phyloP scores from a whole-genome alignment of 768 basidiomycete species.

The Tylopilus vinaceipallidus region DNA sequence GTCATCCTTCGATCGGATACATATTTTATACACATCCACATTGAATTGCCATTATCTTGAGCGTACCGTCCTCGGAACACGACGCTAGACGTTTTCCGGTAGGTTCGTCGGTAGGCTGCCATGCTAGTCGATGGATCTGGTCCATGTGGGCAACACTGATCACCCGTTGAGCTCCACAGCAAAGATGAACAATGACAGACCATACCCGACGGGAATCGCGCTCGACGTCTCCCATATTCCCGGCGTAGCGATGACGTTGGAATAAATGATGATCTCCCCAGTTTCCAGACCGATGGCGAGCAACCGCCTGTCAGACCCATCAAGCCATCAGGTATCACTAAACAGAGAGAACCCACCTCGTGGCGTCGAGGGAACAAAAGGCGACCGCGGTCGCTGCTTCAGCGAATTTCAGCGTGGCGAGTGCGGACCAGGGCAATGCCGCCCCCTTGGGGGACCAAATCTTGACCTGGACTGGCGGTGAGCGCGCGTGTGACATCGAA shows the following conservation, averaged over 20 bases:
- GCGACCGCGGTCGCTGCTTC: conserved; percentile 85
- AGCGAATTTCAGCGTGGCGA: conserved; percentile 61
- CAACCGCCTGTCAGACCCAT: conserved; percentile 39
- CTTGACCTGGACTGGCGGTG: conserved; percentile 57
- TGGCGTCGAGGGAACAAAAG: conserved; percentile 42
- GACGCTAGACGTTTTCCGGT: conserved; percentile 64
- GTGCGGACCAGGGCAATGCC: conserved; percentile 50
- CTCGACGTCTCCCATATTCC: conserved; percentile 47
- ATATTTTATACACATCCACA: conserved; percentile 44
- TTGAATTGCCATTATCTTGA: conserved; percentile 72
- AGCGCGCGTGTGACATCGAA: not conserved
- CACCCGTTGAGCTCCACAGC: not conserved
- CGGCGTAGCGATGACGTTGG: conserved; percentile 30
- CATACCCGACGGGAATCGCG: conserved; percentile 54
- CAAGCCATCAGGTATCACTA: too few species aligned
- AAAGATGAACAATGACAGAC: conserved; percentile 2
- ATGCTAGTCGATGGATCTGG: conserved; percentile 79
- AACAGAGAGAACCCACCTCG: conserved; percentile 36
- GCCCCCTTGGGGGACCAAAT: conserved; percentile 59
- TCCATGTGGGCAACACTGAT: conserved; percentile 69
- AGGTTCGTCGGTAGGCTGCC: conserved; percentile 51
- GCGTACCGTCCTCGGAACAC: conserved; percentile 90
- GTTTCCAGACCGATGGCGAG: conserved; percentile 86
- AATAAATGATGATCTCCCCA: conserved; percentile 69
- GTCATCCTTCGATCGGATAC: conserved; percentile 22